Evolutionary conservation across 208 protist genomes (phyloP).

Genomic region (Trypanosoma avium): DNA sequence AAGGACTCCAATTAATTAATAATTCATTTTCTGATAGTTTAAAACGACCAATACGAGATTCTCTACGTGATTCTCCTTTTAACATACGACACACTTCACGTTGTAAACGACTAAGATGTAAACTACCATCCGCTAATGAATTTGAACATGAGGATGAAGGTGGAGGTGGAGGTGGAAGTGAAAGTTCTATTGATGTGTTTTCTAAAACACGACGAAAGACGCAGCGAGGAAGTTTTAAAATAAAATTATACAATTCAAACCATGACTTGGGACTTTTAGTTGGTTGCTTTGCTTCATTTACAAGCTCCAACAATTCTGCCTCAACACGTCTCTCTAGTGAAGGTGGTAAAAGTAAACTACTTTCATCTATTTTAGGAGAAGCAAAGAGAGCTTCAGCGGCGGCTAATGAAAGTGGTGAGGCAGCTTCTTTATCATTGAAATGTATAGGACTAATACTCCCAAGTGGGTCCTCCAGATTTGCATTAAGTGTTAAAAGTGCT

Average conservation of each 20-base stretch:
- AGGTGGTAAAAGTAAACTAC: neutral
- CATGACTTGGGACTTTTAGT: neutral
- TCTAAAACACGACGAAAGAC: neutral
- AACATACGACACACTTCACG: conserved; percentile 7
- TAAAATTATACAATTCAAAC: conserved; percentile 23
- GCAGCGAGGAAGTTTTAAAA: conserved; percentile 1
- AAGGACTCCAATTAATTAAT: conserved; percentile 7
- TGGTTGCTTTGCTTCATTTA: neutral
- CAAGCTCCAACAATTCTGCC: conserved; percentile 4
- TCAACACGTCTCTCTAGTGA: conserved; percentile 9
- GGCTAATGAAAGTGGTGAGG: conserved; percentile 10
- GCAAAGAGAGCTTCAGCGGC: neutral
- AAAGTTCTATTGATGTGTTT: neutral
- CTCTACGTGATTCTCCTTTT: neutral
- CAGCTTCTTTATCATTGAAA: neutral
- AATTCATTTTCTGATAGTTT: neutral
- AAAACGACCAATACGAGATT: conserved; percentile 6
- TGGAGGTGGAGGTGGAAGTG: neutral
- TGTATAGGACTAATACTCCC: conserved; percentile 23
- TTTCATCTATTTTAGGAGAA: neutral
- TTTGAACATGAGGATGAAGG: neutral
- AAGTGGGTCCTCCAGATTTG: neutral
- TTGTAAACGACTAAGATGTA: conserved; percentile 2
- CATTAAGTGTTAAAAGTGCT: neutral
- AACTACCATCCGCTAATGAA: neutral